These are phyloP conservation scores for Staphylotrichum tortipilum DNA, from an alignment of 495 filamentous ascomycete genomes.

Conservation along the genomic window DNA sequence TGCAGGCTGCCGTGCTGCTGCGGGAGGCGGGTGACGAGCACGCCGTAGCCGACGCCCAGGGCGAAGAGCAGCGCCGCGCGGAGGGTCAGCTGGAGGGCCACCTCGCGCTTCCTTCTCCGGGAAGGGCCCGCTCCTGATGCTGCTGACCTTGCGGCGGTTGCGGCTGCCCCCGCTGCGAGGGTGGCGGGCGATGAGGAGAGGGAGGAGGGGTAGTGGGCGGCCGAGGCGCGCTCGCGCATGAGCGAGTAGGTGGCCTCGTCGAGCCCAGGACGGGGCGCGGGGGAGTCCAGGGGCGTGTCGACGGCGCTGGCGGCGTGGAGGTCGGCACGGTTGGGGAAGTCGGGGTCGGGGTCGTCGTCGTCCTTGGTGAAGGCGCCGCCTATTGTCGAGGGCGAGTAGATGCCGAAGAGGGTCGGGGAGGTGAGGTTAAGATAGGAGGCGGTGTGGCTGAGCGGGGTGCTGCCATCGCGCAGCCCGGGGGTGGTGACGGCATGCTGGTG, in stretches of 20 bases:
- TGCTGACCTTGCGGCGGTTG: neutral
- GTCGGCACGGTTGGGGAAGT: conserved; percentile 35
- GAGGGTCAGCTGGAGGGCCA: conserved; percentile 31
- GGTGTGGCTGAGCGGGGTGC: conserved; percentile 15
- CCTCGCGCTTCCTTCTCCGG: neutral
- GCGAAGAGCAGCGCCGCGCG: conserved; percentile 63
- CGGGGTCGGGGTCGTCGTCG: neutral
- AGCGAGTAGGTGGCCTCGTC: conserved; percentile 15
- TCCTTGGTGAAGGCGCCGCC: neutral
- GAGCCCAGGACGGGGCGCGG: neutral
- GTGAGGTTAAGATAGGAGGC: conserved; percentile 67
- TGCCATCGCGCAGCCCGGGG: conserved; percentile 16
- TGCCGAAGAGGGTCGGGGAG: conserved; percentile 79
- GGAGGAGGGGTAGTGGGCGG: neutral
- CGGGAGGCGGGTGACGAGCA: conserved; percentile 69
- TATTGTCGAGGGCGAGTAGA: conserved; percentile 55
- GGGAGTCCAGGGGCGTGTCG: neutral
- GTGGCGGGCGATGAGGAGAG: no score
- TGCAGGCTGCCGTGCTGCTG: conserved; percentile 33
- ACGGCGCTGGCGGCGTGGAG: conserved; percentile 24
- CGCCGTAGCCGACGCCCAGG: conserved; percentile 76
- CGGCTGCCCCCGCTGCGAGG: no score
- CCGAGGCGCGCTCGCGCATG: conserved; percentile 15
- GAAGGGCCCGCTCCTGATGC: neutral
- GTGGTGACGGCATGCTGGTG: conserved; percentile 16